These are phyloP conservation scores for Penicillium sp. DNA, from an alignment of 2,329 filamentous ascomycete genomes.

Conservation along the genomic window DNA sequence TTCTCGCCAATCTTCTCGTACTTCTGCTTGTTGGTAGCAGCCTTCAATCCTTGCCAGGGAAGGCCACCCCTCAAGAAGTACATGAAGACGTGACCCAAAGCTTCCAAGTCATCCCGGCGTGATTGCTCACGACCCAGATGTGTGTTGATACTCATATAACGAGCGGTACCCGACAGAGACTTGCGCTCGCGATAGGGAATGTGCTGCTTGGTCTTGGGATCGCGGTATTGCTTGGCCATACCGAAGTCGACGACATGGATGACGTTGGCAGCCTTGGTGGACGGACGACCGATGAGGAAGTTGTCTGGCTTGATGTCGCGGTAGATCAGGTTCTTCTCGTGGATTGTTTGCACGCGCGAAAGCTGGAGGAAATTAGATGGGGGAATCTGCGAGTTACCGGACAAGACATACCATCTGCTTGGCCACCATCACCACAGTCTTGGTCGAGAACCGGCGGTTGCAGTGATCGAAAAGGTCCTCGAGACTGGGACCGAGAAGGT, in stretches of 20 bases:
- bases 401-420: conserved; percentile 83
- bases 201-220: conserved; percentile 98
- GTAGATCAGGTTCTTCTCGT: conserved; percentile 99
- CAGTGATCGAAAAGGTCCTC: conserved; percentile 98
- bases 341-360: conserved; percentile 87
- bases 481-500: conserved; percentile 88
- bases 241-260: conserved; percentile 99
- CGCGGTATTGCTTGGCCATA: conserved; percentile 99
- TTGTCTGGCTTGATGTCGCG: conserved; percentile 99
- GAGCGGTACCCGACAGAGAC: conserved; percentile 90
- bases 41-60: conserved; percentile 67
- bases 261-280: conserved; percentile 92
- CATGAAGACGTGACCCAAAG: conserved; percentile 69
- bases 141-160: conserved; percentile 99
- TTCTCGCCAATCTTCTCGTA: conserved; percentile 99
- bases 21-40: conserved; percentile 84
- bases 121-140: conserved; percentile 96
- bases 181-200: conserved; percentile 97
- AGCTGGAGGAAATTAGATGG: conserved; percentile 41
- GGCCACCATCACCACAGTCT: conserved; percentile 98
- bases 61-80: conserved; percentile 66
- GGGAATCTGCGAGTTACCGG: neutral
- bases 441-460: conserved; percentile 89
- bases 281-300: conserved; percentile 91
- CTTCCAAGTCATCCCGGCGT: conserved; percentile 91